phyloP scores from a whole-genome alignment of 2,329 filamentous ascomycete species.

The Scedosporium boydii region DNA sequence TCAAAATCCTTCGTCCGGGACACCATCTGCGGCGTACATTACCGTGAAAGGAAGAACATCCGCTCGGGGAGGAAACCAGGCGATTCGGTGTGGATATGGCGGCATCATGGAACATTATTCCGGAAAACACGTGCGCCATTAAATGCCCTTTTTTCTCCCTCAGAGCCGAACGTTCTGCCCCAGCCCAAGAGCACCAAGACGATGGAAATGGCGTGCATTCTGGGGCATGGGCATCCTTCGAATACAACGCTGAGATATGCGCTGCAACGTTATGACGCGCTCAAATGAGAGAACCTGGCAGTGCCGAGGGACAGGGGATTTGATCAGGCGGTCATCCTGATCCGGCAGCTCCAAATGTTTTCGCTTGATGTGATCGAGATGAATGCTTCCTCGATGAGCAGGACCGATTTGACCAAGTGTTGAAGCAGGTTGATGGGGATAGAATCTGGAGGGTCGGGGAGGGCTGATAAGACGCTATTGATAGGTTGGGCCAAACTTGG shows the following conservation, averaged over 20 bases:
- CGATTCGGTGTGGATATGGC: not conserved
- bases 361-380: not conserved
- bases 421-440: not conserved
- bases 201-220: not conserved
- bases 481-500: not conserved
- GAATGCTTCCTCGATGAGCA: too few relatives aligned
- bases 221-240: not conserved
- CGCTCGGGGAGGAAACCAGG: too few relatives aligned
- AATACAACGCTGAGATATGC: not conserved
- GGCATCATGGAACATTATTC: not conserved
- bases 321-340: not conserved
- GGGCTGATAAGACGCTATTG: too few relatives aligned
- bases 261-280: slow-evolving; percentile 5
- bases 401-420: not conserved
- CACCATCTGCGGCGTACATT: too few relatives aligned
- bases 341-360: not conserved
- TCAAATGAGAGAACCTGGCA: not conserved
- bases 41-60: too few relatives aligned
- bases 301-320: not conserved
- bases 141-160: not conserved
- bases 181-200: not conserved
- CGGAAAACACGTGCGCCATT: not conserved
- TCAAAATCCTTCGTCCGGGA: too few relatives aligned
- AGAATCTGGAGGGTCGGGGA: not conserved
- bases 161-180: not conserved